Evolutionary conservation across 2,329 filamentous ascomycete genomes (phyloP).

Genomic region (Rutstroemia sp.): DNA sequence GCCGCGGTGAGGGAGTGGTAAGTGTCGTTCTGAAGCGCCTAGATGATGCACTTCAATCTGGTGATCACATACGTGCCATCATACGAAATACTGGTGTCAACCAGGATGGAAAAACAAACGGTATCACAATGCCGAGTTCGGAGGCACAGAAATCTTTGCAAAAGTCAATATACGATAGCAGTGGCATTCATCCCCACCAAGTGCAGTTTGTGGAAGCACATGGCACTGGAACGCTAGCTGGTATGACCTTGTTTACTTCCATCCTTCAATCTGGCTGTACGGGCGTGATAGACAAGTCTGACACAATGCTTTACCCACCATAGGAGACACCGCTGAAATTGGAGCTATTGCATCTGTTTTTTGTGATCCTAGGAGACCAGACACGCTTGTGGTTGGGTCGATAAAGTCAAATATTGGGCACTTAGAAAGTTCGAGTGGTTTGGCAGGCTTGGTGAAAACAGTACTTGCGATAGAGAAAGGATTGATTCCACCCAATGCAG

Average conservation of each 20-base stretch:
- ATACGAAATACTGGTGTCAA: conserved; percentile 36
- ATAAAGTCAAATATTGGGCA: conserved; percentile 27
- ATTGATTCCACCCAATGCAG: conserved; percentile 26
- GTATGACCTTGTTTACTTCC: background rate
- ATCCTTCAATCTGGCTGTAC: too few species aligned
- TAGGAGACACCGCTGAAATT: conserved; percentile 15
- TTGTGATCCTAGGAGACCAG: background rate
- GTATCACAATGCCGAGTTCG: conserved; percentile 46
- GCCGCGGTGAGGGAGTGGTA: conserved; percentile 52
- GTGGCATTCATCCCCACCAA: conserved; percentile 4
- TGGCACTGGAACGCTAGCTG: conserved; percentile 15
- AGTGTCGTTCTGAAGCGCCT: conserved; percentile 53
- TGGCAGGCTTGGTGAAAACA: conserved; percentile 18
- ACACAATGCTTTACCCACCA: too few species aligned
- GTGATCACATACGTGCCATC: conserved; percentile 46
- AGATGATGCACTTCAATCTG: conserved; percentile 48
- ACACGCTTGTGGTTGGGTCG: conserved; percentile 10
- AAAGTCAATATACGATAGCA: conserved; percentile 3
- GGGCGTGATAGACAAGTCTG: too few species aligned
- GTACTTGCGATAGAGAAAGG: conserved; percentile 22
- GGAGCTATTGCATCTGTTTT: conserved; percentile 9
- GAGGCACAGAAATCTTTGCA: conserved; percentile 31
- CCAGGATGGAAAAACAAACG: conserved; percentile 45
- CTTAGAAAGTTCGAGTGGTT: conserved; percentile 17
- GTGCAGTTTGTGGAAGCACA: conserved; percentile 5